Base-by-base conservation (phyloP, 2,329 filamentous ascomycete genomes). In the Fusarium subtropicale region DNA sequence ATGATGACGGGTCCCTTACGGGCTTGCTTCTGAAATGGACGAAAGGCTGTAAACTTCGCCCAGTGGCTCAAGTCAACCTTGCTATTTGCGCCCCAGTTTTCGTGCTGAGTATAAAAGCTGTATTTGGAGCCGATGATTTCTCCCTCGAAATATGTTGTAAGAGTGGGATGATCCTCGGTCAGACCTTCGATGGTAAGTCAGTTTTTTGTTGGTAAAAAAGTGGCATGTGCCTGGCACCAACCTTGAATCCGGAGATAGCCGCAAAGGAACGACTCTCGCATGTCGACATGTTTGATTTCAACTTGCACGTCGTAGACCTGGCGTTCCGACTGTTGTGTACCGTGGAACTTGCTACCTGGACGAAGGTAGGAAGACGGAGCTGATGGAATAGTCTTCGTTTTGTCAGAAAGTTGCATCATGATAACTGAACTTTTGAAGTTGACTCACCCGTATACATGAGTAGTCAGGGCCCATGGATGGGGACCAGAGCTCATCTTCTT, bases 101-200 rank as follows among this genome's bases (percentile, higher is more conserved):
- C 88, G 78, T 97, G 93, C 69, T 92, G 89, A 38, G 96, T 99
- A 68, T 91, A 88, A 82, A 99, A 99, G n/a, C 90, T 91, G 81
- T 98, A 94, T 77, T 97, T 97, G 60, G 90, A 91, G 50, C 96
- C 96, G 71, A 99, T 97, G 56, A 99, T 97, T 81, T 99, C 96
- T 78, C 95, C 94, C 81, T 98, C 95, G 75, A 99, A 99, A 79
- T 97, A 99, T 2, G 96, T 99, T 11, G 95, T 98, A 52, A 99
- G 85, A n/a, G 94, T 97, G 15, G 95, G 95, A 78, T 98, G 95
- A 80, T 97, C 94, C 77, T 97, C 92, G 1, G 96, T 98, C 18
- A 99, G 85, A 54, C 94, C 94, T 97, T 71, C 13, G 22, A 66
- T 38, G 11, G 24, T 57, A 45, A 60, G 28, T 79, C 74, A 63